Conservation (phyloP, 495 filamentous ascomycete genomes). For the Oidiodendron maius region DNA sequence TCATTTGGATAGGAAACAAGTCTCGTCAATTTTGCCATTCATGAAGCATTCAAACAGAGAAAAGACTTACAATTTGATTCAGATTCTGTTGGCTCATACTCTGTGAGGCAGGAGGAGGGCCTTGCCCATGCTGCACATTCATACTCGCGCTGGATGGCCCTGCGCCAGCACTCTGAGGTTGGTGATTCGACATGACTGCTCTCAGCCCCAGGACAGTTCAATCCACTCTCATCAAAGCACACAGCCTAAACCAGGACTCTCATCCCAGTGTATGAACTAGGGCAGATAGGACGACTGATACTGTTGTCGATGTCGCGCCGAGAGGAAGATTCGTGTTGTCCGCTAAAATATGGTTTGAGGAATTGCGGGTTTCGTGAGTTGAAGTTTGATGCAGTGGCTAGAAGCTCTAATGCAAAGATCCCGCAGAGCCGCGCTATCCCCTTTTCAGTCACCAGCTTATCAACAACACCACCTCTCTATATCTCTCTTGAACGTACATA, state of each 20-base stretch:
- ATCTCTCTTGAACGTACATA: no score
- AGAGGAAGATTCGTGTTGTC: no score
- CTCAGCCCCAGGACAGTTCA: not conserved
- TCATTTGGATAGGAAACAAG: no score
- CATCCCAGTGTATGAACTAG: not conserved
- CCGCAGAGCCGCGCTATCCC: constrained; percentile 20
- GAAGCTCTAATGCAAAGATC: constrained; percentile 14
- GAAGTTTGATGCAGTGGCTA: not conserved
- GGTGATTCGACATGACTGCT: constrained; percentile 20
- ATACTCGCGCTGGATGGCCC: constrained; percentile 43
- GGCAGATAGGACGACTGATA: no score
- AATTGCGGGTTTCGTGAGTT: not conserved
- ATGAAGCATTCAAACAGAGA: no score
- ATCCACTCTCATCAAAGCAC: not conserved
- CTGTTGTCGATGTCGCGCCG: not conserved
- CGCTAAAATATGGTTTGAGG: no score
- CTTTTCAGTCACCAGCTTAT: not conserved
- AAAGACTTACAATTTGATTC: constrained; percentile 93
- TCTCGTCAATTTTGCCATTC: no score
- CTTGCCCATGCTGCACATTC: constrained; percentile 45
- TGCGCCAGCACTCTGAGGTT: constrained; percentile 35
- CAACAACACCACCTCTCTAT: not conserved
- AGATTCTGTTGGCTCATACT: constrained; percentile 77
- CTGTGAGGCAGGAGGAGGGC: constrained; percentile 33
- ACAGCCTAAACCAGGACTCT: not conserved